Evolutionary conservation across 2,329 filamentous ascomycete genomes (phyloP).

Genomic region (Rutstroemia sp.): DNA sequence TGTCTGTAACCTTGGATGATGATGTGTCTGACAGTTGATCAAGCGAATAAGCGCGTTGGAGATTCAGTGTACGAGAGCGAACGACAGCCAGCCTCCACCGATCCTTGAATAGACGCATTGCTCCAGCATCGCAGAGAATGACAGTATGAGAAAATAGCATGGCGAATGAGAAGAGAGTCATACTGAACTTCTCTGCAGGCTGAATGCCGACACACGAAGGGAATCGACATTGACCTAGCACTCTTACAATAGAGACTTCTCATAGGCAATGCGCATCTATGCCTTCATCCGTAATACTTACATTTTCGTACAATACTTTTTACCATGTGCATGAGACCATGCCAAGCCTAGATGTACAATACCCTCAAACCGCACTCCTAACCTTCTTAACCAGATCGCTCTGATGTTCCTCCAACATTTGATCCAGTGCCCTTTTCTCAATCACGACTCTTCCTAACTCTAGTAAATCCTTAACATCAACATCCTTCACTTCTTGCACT

Average conservation of each 20-base stretch:
- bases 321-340: conserved; percentile 1
- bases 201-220: too few relatives aligned
- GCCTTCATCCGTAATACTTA: conserved; percentile 1
- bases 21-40: too few relatives aligned
- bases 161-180: too few relatives aligned
- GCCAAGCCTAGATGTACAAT: background rate
- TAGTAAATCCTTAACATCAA: conserved; percentile 92
- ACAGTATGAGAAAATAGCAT: too few relatives aligned
- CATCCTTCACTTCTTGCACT: conserved; percentile 63
- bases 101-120: too few relatives aligned
- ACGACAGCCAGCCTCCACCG: too few relatives aligned
- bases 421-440: conserved; percentile 71
- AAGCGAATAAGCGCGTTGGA: too few relatives aligned
- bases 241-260: background rate
- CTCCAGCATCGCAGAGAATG: too few relatives aligned
- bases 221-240: too few relatives aligned
- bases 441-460: conserved; percentile 80
- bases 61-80: too few relatives aligned
- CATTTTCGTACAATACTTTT: conserved; percentile 3
- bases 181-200: too few relatives aligned
- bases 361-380: conserved; percentile 17
- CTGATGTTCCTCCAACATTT: conserved; percentile 66
- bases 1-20: too few relatives aligned
- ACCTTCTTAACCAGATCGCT: conserved; percentile 45
- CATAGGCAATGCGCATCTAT: background rate